Percentiles rank a stretch among this genome's conserved stretches.
These are phyloP conservation scores for Syzygium jambos DNA, from an alignment of 345 rosid genomes.

Conservation along the genomic window DNA sequence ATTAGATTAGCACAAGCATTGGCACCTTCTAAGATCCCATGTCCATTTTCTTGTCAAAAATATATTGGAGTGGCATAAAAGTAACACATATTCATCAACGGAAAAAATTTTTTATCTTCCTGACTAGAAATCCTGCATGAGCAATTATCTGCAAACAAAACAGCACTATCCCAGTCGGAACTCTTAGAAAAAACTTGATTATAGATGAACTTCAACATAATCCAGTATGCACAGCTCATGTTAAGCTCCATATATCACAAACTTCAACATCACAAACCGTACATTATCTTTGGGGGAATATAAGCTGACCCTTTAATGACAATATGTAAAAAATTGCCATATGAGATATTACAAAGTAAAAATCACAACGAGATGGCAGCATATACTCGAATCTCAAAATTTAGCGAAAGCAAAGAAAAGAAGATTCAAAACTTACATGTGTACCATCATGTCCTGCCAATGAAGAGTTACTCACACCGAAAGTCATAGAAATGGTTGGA, in stretches of 20 bases:
- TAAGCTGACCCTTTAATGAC: not conserved
- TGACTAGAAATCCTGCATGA: not conserved
- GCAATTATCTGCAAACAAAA: not conserved
- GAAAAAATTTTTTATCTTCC: not conserved
- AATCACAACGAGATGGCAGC: not conserved
- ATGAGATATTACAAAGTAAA: not conserved
- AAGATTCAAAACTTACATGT: conserved; percentile 45
- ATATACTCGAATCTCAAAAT: not conserved
- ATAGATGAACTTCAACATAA: conserved; percentile 18
- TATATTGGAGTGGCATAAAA: not conserved
- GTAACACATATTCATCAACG: not conserved
- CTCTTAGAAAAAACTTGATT: not conserved
- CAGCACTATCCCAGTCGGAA: not conserved
- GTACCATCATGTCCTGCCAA: conserved; percentile 94
- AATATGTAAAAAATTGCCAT: not conserved
- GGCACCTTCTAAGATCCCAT: not conserved
- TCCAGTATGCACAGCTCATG: not conserved
- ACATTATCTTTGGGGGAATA: not conserved
- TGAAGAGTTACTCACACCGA: conserved; percentile 95
- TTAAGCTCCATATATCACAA: not conserved
- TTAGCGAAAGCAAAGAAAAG: not conserved
- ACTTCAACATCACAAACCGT: not conserved
- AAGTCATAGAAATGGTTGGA: conserved; percentile 98
- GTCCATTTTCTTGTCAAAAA: not conserved
- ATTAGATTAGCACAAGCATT: not conserved